phyloP scores from a whole-genome alignment of 2,329 filamentous ascomycete genomes.

The Epichloe bromicola region DNA sequence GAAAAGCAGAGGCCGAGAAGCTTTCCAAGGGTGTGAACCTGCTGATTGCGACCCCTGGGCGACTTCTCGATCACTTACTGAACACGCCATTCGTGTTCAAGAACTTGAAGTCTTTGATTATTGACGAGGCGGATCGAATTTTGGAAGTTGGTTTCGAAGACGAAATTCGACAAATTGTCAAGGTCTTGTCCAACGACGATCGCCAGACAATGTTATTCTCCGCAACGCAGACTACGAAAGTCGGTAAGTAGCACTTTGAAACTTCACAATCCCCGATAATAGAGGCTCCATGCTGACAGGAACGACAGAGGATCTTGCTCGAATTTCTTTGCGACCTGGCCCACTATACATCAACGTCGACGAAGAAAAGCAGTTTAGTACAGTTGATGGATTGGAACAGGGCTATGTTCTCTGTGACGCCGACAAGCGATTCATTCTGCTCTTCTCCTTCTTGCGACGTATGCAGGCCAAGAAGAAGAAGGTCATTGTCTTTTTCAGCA shows the following conservation, averaged over 20 bases:
- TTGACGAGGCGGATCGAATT: constrained; percentile 94
- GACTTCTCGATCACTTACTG: constrained; percentile 85
- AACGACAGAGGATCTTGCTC: constrained; percentile 64
- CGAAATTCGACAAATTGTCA: constrained; percentile 93
- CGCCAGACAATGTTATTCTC: constrained; percentile 98
- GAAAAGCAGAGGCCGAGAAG: constrained; percentile 85
- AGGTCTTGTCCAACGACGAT: constrained; percentile 76
- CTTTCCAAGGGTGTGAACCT: constrained; percentile 89
- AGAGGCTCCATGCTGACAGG: background rate
- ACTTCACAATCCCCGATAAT: background rate
- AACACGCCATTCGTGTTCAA: constrained; percentile 89
- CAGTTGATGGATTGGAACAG: constrained; percentile 87
- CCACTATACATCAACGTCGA: constrained; percentile 97
- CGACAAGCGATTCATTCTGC: constrained; percentile 82
- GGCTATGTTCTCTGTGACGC: constrained; percentile 90
- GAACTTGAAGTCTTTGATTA: constrained; percentile 82
- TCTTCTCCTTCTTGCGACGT: constrained; percentile 89
- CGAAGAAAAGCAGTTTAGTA: constrained; percentile 75
- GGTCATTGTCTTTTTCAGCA: constrained; percentile 93
- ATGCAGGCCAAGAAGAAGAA: constrained; percentile 74
- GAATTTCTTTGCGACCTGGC: constrained; percentile 82
- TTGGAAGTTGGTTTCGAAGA: constrained; percentile 97
- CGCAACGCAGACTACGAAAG: constrained; percentile 95
- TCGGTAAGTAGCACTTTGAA: constrained; percentile 26
- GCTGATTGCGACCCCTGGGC: constrained; percentile 83